Conservation (phyloP, 768 basidiomycete genomes). For the Suillus fuscotomentosus region DNA sequence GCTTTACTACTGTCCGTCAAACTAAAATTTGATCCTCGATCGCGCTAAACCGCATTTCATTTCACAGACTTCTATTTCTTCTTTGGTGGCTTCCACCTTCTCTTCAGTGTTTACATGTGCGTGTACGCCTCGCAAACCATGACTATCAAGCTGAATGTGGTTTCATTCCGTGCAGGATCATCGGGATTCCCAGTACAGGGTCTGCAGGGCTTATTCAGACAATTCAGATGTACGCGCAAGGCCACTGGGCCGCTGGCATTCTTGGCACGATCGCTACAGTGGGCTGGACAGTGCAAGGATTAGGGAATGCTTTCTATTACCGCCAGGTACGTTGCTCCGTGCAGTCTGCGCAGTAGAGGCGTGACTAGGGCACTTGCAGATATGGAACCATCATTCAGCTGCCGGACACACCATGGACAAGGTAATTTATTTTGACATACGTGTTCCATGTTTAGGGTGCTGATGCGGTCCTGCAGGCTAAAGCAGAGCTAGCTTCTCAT, state of each 20-base stretch:
- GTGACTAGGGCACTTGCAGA: constrained; percentile 39
- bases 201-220: constrained; percentile 95
- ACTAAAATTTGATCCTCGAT: constrained; percentile 22
- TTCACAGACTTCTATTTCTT: constrained; percentile 89
- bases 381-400: constrained; percentile 74
- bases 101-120: constrained; percentile 91
- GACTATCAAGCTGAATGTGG: constrained; percentile 24
- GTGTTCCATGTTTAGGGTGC: background rate
- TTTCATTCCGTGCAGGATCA: constrained; percentile 56
- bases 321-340: constrained; percentile 52
- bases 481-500: constrained; percentile 76
- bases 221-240: constrained; percentile 72
- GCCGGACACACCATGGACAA: constrained; percentile 89
- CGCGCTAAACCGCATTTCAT: constrained; percentile 9
- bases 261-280: constrained; percentile 78
- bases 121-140: constrained; percentile 22
- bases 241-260: constrained; percentile 76
- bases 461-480: constrained; percentile 54
- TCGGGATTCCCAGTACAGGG: constrained; percentile 94
- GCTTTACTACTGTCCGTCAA: constrained; percentile 81
- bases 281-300: constrained; percentile 86
- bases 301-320: constrained; percentile 80
- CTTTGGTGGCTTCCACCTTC: constrained; percentile 93
- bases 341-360: constrained; percentile 14
- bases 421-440: constrained; percentile 36